Evolutionary conservation across 352 stramenopile genomes (phyloP).

Genomic region (Phytopythium vexans): DNA sequence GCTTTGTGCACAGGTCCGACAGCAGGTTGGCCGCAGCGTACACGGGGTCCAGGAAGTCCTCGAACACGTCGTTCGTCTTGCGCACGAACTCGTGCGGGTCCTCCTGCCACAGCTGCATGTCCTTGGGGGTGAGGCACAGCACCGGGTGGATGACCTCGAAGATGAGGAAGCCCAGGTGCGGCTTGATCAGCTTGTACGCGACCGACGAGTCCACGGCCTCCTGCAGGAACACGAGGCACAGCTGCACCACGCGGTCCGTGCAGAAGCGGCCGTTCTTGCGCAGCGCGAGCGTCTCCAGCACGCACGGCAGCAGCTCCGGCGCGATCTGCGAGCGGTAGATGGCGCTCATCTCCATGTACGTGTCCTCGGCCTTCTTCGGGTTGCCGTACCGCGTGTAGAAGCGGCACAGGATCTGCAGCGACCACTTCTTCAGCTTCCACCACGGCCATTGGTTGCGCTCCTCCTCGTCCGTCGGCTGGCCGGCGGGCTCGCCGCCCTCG

Average conservation of each 20-base stretch:
- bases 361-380: constrained; percentile 91
- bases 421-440: constrained; percentile 99
- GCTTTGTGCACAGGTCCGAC: constrained; percentile 92
- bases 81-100: constrained; percentile 98
- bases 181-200: constrained; percentile 98
- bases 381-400: constrained; percentile 97
- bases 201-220: constrained; percentile 93
- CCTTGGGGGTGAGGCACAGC: constrained; percentile 92
- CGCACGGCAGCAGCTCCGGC: constrained; percentile 68
- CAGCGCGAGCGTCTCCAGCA: constrained; percentile 92
- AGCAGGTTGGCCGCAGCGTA: constrained; percentile 95
- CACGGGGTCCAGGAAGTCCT: constrained; percentile 95
- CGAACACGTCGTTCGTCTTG: constrained; percentile 96
- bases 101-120: constrained; percentile 94
- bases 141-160: constrained; percentile 97
- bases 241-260: constrained; percentile 94
- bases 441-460: constrained; percentile 93
- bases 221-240: constrained; percentile 93
- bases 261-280: constrained; percentile 94
- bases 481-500: constrained; percentile 69
- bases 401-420: constrained; percentile 95
- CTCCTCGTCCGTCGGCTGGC: constrained; percentile 90
- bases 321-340: constrained; percentile 94
- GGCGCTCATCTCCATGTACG: constrained; percentile 91
- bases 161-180: constrained; percentile 96